Base-by-base conservation (phyloP, 1,284 basidiomycete species). In the Entoloma clypeatum region DNA sequence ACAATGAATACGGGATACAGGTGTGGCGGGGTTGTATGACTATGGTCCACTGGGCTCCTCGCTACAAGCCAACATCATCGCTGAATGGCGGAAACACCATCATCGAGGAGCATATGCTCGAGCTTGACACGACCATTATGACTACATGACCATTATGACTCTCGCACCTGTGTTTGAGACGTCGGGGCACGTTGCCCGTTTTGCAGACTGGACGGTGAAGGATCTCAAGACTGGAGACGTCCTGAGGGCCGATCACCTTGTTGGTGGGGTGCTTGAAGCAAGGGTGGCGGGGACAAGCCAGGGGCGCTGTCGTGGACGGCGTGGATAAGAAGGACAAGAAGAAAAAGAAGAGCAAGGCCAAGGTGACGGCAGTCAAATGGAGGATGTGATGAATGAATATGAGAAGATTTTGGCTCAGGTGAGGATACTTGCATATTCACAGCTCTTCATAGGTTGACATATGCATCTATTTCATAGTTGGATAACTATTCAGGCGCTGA, bases 171-270 rank as follows among this genome's bases (percentile, higher is more conserved):
- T 99, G 2, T 93, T 98, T 64, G 94, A 97, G 66, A 87, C 94
- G 0, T 97, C 92, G 21, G 95, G 95, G 21, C 95, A 98, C 68
- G 95, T 98, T 43, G 94, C 95, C 49, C 84, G 94, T 57, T 99
- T 98, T 60, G 88, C 94, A 14, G 95, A 98, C 61, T 98, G 94
- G 93, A 98, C 98, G 95, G 88, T 91, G 62, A 95, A 95, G 69
- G 95, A 99, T 58, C 66, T 69, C 19, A 83, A 92, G n/a, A n/a
- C n/a, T n/a, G n/a, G n/a, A n/a, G n/a, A n/a, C n/a, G n/a, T n/a
- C n/a, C n/a, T n/a, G n/a, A n/a, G n/a, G n/a, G n/a, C n/a, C n/a
- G n/a, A n/a, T n/a, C n/a, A n/a, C n/a, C n/a, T n/a, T n/a, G n/a
- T 98, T 49, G 92, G 93, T 66, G 85, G 73, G 49, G 94, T 97